Base-by-base conservation (phyloP, 305 asterid genomes). In the Euphrasia arctica region DNA sequence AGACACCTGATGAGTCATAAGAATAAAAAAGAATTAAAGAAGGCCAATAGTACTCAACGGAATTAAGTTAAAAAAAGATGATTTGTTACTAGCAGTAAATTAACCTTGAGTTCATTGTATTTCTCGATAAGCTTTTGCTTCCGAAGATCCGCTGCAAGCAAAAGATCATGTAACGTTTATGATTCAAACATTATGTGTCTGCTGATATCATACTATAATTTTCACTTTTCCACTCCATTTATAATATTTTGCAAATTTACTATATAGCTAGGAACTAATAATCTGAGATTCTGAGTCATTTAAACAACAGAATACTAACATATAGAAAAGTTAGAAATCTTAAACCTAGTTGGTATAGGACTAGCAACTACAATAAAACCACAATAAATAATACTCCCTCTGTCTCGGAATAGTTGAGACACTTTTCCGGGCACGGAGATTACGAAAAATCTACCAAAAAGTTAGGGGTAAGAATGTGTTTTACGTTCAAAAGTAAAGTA, bases 81-180 rank as follows among this genome's bases (percentile, higher is more conserved):
- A 52, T 42, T 27, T 29, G 43, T 48, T 39, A 56, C 54, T 67
- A n/a, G 39, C 47, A 14, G 11, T 13, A 58, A 29, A 12, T 3
- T 51, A 78, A 86, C 97, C 95, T 88, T 85, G 79, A 90, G 98
- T 72, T 88, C 91, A 56, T 88, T 75, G 80, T 66, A 94, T 70
- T 88, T 88, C 82, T 86, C 93, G n/a, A 78, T 65, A 61, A 78
- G 91, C 78, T 80, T 78, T 71, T 75, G 90, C 83, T 83, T 82
- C 77, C 80, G 77, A 64, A 86, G 72, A 60, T 90, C 97, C 51
- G 97, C 97, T 90, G 90, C 84, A 70, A 81, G 52, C 64, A 61
- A 66, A 58, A 48, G 22, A 48, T n/a, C 6, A 60, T 8, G 55
- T 31, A 42, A 66, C 3, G 13, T 6, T 54, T 31, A 55, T 25